These are phyloP conservation scores for Casuarina equisetifolia DNA, from an alignment of 306 rosid species.

Conservation along the genomic window DNA sequence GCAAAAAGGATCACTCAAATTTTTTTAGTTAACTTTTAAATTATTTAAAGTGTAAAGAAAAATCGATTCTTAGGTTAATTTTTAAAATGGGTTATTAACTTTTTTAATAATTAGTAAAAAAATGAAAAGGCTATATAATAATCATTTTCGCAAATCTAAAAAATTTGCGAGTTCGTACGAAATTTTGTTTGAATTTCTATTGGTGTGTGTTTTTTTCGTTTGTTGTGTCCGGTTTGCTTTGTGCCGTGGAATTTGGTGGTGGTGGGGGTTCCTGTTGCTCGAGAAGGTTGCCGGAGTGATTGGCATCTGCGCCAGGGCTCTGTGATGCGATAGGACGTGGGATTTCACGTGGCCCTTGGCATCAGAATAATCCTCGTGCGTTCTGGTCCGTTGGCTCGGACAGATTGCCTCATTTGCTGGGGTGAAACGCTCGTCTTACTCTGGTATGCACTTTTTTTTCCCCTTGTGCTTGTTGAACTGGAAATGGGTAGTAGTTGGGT, in stretches of 20 bases:
- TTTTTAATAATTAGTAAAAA: too few species aligned
- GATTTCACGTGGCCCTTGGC: slow-evolving; percentile 34
- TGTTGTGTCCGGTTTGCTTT: neutral
- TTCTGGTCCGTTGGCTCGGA: neutral
- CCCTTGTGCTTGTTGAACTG: too few species aligned
- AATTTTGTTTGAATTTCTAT: too few species aligned
- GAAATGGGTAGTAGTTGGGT: too few species aligned
- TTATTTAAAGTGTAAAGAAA: too few species aligned
- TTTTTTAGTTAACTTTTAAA: too few species aligned
- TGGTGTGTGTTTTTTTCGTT: neutral
- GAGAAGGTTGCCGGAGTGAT: neutral
- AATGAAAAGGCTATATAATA: too few species aligned
- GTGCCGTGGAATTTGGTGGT: neutral
- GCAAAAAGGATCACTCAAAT: too few species aligned
- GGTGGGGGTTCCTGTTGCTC: neutral
- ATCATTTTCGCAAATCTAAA: too few species aligned
- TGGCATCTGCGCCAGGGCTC: neutral
- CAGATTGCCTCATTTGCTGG: neutral
- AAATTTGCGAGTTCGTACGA: too few species aligned
- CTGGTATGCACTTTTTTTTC: neutral
- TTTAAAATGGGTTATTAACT: too few species aligned
- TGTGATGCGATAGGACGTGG: slow-evolving; percentile 31
- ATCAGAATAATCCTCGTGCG: slow-evolving; percentile 27
- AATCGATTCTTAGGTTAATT: too few species aligned
- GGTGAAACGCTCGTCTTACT: neutral